Base-by-base conservation (phyloP, 2,329 filamentous ascomycete genomes). In the Zalaria obscura region DNA sequence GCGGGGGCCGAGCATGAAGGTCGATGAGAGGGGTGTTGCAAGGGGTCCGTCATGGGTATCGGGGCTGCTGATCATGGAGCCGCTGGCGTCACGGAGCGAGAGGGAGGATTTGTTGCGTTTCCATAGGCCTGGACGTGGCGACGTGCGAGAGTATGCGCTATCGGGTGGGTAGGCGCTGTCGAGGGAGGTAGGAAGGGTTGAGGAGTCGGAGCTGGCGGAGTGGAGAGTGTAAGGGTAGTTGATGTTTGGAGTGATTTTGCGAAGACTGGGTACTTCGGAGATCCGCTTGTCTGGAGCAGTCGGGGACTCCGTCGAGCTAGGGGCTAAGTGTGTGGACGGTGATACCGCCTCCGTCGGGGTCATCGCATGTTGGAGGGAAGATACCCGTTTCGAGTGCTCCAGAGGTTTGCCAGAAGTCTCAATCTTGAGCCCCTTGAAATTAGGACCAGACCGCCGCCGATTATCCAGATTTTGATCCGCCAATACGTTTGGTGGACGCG, bases 381-480 rank as follows among this genome's bases (percentile, higher is more conserved):
- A 32, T 7, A 32, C n/a, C 7, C 29, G 7, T 32, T 32, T 32
- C 29, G n/a, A 27, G 11, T 40, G 35, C 4, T 35, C 35, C 26
- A 32, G 3, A 5, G 59, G 60, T 39, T 57, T 63, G 38, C 62
- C 49, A 7, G 60, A 64, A 7, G 87, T 95, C 59, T 95, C 85
- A 42, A 96, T 95, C 63, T 87, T 93, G 39, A 96, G 67, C 53
- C 88, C 83, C 57, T 83, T 88, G 9, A 75, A 66, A 52, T 84
- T 85, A 51, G 85, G 80, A 5, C 82, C 83, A 3, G 88, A 94
- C 28, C 93, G 65, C 47, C 88, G 75, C 45, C 88, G 75, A 51
- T 73, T 84, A 40, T 84, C 52, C 29, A 60, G 57, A 25, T 48
- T 54, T 27, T 48, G 53, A 2, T 18, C 18, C 18, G 18, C 18